Evolutionary conservation across 1,284 basidiomycete species (phyloP).

Genomic region (Meira miltonrushii): DNA sequence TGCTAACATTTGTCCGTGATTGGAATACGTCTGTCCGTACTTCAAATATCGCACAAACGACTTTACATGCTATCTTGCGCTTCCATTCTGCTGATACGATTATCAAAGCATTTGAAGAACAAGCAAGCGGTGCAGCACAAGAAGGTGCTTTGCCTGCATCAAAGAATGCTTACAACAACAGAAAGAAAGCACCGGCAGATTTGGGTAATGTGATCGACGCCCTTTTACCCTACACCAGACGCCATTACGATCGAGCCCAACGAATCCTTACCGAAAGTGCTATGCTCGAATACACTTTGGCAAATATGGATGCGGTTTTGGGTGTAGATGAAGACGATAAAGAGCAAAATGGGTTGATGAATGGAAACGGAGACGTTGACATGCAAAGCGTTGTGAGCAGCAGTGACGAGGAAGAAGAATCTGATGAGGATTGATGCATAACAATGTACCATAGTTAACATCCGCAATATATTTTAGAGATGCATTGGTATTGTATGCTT

Average conservation of each 20-base stretch:
- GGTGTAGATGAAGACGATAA: constrained; percentile 22
- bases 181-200: constrained; percentile 19
- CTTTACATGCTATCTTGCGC: constrained; percentile 77
- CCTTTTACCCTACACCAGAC: constrained; percentile 85
- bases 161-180: constrained; percentile 25
- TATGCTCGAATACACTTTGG: constrained; percentile 82
- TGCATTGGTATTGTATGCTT: too few species aligned
- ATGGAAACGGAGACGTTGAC: neutral
- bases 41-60: constrained; percentile 74
- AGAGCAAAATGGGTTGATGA: constrained; percentile 8
- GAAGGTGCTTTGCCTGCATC: constrained; percentile 29
- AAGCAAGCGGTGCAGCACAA: constrained; percentile 31
- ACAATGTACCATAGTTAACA: too few species aligned
- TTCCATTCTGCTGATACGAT: constrained; percentile 69
- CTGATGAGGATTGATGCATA: neutral
- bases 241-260: constrained; percentile 80
- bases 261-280: constrained; percentile 85
- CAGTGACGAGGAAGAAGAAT: neutral
- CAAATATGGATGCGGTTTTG: constrained; percentile 70
- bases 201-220: constrained; percentile 68
- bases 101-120: constrained; percentile 62
- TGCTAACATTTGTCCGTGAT: constrained; percentile 76
- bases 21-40: constrained; percentile 92
- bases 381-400: neutral
- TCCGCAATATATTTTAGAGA: too few species aligned